phyloP scores from a whole-genome alignment of 768 basidiomycete genomes.

The Heimioporus sp. region DNA sequence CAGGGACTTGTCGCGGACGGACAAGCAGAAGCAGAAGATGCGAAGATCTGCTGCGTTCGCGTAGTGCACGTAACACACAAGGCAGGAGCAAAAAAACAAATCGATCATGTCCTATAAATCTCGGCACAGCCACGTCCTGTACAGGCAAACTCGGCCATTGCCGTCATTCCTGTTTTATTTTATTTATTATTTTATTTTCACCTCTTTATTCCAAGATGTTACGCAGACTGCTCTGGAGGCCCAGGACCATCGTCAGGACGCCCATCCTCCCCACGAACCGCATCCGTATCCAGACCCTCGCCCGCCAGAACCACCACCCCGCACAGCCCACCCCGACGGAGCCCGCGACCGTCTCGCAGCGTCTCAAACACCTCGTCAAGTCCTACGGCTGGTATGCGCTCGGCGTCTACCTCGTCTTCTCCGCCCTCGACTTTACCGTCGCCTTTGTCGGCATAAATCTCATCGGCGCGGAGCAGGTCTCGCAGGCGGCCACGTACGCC shows the following conservation, averaged over 20 bases:
- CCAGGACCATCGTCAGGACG: constrained; percentile 5
- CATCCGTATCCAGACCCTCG: constrained; percentile 21
- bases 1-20: constrained; percentile 6
- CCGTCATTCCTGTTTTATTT: no score
- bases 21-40: constrained; percentile 11
- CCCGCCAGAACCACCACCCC: constrained; percentile 46
- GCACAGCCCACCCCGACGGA: constrained; percentile 24
- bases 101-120: constrained; percentile 10
- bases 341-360: constrained; percentile 61
- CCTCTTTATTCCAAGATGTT: no score
- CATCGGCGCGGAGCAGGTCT: constrained; percentile 88
- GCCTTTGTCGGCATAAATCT: constrained; percentile 83
- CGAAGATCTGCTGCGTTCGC: constrained; percentile 8
- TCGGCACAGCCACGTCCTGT: constrained; percentile 24
- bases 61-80: constrained; percentile 12
- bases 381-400: constrained; percentile 96
- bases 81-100: not conserved
- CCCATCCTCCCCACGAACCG: constrained; percentile 45
- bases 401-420: constrained; percentile 79
- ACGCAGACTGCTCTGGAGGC: no score
- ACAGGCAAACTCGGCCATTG: constrained; percentile 4
- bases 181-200: no score
- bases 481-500: constrained; percentile 56
- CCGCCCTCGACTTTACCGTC: constrained; percentile 77
- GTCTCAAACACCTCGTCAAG: constrained; percentile 80